Base-by-base conservation (phyloP, 2,329 filamentous ascomycete species). In the Aspergillus jensenii region DNA sequence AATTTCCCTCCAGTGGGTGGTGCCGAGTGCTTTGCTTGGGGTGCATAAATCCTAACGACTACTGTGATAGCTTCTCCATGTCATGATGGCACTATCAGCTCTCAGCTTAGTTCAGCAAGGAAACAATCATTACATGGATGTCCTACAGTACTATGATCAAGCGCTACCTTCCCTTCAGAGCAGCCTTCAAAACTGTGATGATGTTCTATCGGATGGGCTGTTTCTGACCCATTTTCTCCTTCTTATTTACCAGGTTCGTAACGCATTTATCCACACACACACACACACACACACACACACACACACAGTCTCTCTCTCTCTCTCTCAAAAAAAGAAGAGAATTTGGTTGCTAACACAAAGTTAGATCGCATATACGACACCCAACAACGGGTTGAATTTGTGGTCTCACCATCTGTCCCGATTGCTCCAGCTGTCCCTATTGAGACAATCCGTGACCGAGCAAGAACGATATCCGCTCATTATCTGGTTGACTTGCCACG, bases 221-320 rank as follows among this genome's bases (percentile, higher is more conserved):
- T 81, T 85, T 58, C 75, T 84, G 27, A 81, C 82, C 2, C 82
- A 86, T 66, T 84, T 84, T 60, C 70, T 86, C 4, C 75, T 86
- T 7, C 76, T 85, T 33, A 70, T 85, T 19, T 85, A 85, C 65
- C 83, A 85, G 71, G 80, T 84, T 59, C 68, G 74, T 61, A 54
- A 60, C 47, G 27, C 27, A 31, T 35, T 12, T 8, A 6, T 21
- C 21, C 21, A 3, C 21, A 3, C 21, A 3, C 21, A 21, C 21
- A 21, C 21, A 21, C 21, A 21, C 21, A 21, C 19, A 21, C 19
- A 21, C 19, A 3, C n/a, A n/a, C n/a, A n/a, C n/a, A n/a, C n/a
- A n/a, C n/a, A n/a, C n/a, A n/a, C n/a, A n/a, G n/a, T n/a, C 21
- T 21, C 6, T 3, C 7, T 15, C 6, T 37, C 8, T 39, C 25